These are phyloP conservation scores for Fusarium floridanum DNA, from an alignment of 2,329 filamentous ascomycete genomes.

Conservation along the genomic window DNA sequence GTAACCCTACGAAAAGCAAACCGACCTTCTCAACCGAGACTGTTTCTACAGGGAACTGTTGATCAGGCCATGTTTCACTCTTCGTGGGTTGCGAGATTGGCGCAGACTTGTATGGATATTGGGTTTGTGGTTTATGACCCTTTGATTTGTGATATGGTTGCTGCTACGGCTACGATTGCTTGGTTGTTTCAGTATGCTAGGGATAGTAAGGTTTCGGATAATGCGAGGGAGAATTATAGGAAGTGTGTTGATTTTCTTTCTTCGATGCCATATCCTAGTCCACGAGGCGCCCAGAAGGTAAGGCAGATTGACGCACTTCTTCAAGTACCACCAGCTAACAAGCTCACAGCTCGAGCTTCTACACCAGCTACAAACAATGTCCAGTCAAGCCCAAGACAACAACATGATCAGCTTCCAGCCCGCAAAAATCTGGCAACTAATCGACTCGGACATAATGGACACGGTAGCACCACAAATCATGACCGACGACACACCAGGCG, in stretches of 20 bases:
- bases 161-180: constrained; percentile 38
- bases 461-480: constrained; percentile 19
- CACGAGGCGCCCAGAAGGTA: constrained; percentile 27
- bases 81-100: constrained; percentile 35
- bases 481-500: constrained; percentile 7
- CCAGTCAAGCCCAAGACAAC: constrained; percentile 31
- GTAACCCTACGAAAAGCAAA: constrained; percentile 23
- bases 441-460: constrained; percentile 33
- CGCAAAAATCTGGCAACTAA: constrained; percentile 35
- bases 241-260: constrained; percentile 33
- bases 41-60: constrained; percentile 38
- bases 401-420: constrained; percentile 39
- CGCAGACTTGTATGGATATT: constrained; percentile 39
- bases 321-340: neutral
- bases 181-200: constrained; percentile 44
- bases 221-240: constrained; percentile 31
- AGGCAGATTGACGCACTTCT: neutral
- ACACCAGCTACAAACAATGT: constrained; percentile 32
- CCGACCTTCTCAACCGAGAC: constrained; percentile 28
- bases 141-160: constrained; percentile 37
- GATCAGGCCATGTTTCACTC: constrained; percentile 44
- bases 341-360: constrained; percentile 15
- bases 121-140: constrained; percentile 36
- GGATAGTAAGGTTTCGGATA: constrained; percentile 28
- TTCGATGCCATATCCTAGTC: constrained; percentile 33